Conservation (phyloP, 345 rosid species). For the Populus nigra region DNA sequence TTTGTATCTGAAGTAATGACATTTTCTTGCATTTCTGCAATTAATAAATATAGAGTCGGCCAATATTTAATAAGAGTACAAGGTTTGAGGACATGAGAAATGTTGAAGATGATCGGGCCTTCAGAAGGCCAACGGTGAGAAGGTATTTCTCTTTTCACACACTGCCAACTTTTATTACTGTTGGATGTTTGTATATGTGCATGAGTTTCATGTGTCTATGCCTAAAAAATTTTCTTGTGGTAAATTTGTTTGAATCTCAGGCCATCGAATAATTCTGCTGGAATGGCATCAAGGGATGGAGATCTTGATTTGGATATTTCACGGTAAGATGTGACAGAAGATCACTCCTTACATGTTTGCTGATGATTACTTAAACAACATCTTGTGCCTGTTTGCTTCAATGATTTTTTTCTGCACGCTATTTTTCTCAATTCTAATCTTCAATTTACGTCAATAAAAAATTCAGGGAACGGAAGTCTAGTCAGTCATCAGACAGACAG, state of each 20-base stretch:
- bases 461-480: constrained; percentile 61
- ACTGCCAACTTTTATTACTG: background rate
- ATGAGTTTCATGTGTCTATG: background rate
- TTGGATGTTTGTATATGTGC: background rate
- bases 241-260: constrained; percentile 31
- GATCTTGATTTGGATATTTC: constrained; percentile 79
- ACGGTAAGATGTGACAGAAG: constrained; percentile 46
- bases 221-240: background rate
- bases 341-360: background rate
- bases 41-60: constrained; percentile 71
- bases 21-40: constrained; percentile 6
- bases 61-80: constrained; percentile 95
- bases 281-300: constrained; percentile 84
- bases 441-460: background rate
- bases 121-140: constrained; percentile 70
- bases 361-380: background rate
- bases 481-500: constrained; percentile 66
- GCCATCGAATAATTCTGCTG: constrained; percentile 57
- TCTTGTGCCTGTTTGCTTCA: background rate
- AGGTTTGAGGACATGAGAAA: constrained; percentile 95
- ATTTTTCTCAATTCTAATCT: background rate
- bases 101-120: constrained; percentile 72
- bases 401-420: background rate
- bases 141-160: constrained; percentile 39
- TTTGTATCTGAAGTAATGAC: background rate